phyloP scores from a whole-genome alignment of 2,329 filamentous ascomycete species.

The Colletotrichum karsti region DNA sequence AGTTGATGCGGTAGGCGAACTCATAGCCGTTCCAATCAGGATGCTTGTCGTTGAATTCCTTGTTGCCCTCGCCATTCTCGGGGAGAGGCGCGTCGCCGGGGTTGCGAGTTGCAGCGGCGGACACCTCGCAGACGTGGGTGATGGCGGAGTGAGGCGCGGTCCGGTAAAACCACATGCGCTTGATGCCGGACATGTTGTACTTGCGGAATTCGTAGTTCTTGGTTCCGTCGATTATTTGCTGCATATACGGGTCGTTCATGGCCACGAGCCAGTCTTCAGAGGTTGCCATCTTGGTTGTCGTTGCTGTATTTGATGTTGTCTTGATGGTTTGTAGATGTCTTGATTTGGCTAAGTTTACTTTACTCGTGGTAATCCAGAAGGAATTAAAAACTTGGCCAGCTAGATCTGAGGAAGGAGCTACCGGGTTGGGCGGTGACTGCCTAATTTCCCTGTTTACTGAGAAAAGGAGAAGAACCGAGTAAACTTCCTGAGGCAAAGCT shows the following conservation, averaged over 20 bases:
- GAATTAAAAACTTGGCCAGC: too few relatives aligned
- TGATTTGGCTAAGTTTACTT: too few relatives aligned
- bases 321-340: too few relatives aligned
- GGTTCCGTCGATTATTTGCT: constrained; percentile 33
- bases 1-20: constrained; percentile 36
- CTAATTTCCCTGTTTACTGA: too few relatives aligned
- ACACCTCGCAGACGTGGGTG: constrained; percentile 35
- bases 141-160: constrained; percentile 36
- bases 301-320: neutral
- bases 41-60: constrained; percentile 34
- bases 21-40: constrained; percentile 37
- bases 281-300: neutral
- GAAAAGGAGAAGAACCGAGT: too few relatives aligned
- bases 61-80: constrained; percentile 35
- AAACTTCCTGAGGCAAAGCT: too few relatives aligned
- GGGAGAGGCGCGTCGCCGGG: constrained; percentile 17
- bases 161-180: constrained; percentile 37
- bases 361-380: too few relatives aligned
- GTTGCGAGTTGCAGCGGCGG: constrained; percentile 30
- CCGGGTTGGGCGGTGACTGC: too few relatives aligned
- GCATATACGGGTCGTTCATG: constrained; percentile 27
- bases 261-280: neutral
- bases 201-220: constrained; percentile 39
- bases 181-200: constrained; percentile 33
- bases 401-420: too few relatives aligned